Evolutionary conservation across 345 rosid genomes (phyloP).

Genomic region (Hypericum androsaemum): DNA sequence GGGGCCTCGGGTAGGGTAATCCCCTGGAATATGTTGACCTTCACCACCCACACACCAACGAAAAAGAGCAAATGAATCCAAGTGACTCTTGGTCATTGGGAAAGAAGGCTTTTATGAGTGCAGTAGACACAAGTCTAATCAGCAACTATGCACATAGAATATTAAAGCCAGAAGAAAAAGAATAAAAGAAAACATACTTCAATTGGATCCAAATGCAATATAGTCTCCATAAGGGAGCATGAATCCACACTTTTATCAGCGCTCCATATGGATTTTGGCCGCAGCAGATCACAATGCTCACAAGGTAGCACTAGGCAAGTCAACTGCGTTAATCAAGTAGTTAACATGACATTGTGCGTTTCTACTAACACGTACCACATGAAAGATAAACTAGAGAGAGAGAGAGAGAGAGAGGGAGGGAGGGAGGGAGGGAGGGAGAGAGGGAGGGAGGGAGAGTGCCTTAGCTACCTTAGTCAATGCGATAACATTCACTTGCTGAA

Average conservation of each 20-base stretch:
- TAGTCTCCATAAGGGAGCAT: constrained; percentile 61
- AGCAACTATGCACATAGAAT: background rate
- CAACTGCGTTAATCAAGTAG: constrained; percentile 35
- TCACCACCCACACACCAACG: constrained; percentile 17
- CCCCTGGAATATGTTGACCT: constrained; percentile 84
- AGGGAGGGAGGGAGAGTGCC: background rate
- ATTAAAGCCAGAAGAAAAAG: background rate
- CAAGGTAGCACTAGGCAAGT: constrained; percentile 70
- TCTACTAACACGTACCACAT: background rate
- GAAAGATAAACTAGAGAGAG: background rate
- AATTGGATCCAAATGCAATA: constrained; percentile 77
- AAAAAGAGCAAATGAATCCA: background rate
- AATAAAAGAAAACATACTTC: constrained; percentile 40
- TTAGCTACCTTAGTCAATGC: constrained; percentile 60
- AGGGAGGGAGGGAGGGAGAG: background rate
- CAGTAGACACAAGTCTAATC: background rate
- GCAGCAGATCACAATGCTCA: constrained; percentile 49
- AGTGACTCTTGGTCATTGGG: no score
- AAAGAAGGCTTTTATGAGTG: background rate
- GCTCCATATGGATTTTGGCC: constrained; percentile 82
- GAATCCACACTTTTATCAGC: constrained; percentile 49
- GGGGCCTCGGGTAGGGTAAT: constrained; percentile 85
- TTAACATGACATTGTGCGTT: background rate
- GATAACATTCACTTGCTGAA: constrained; percentile 59
- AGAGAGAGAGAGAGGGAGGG: constrained; percentile 1